A percentile compares a stretch with the other conserved stretches of the same genome.
Evolutionary conservation across 1,284 basidiomycete genomes (phyloP).

Genomic region (Sphaerobolus stellatus): DNA sequence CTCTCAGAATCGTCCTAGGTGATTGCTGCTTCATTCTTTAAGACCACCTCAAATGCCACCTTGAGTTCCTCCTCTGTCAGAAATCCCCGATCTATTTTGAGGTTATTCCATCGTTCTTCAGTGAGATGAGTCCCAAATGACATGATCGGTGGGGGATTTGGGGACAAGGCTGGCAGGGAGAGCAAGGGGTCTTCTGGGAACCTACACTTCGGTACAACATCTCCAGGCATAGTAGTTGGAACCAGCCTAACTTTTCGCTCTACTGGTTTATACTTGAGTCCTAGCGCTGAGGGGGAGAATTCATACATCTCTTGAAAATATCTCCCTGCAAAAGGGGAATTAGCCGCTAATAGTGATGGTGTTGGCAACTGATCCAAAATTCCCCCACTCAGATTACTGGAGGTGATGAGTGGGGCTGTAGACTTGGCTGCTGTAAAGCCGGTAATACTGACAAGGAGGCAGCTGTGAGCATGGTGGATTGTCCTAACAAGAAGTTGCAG

Average conservation of each 20-base stretch:
- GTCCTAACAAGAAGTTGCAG: neutral
- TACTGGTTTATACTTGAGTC: constrained; percentile 24
- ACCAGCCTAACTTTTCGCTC: constrained; percentile 26
- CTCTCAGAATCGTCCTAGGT: constrained; percentile 34
- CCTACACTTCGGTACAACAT: constrained; percentile 15
- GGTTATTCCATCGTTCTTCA: constrained; percentile 14
- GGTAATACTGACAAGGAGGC: neutral
- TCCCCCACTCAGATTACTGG: neutral
- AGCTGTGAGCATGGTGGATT: neutral
- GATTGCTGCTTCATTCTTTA: constrained; percentile 30
- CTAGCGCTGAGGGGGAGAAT: neutral
- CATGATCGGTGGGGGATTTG: constrained; percentile 20
- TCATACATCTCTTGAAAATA: neutral
- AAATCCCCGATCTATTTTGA: constrained; percentile 26
- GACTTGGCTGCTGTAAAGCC: neutral
- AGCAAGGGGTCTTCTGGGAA: constrained; percentile 21
- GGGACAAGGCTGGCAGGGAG: constrained; percentile 13
- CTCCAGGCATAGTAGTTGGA: constrained; percentile 25
- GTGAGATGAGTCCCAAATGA: constrained; percentile 17
- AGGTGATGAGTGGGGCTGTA: no score
- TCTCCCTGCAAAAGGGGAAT: neutral
- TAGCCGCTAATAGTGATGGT: neutral
- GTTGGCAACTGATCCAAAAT: neutral
- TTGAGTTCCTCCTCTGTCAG: constrained; percentile 32
- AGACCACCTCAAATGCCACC: constrained; percentile 29